Base-by-base conservation (phyloP, 768 basidiomycete genomes). In the Leucocoprinus leucothites region DNA sequence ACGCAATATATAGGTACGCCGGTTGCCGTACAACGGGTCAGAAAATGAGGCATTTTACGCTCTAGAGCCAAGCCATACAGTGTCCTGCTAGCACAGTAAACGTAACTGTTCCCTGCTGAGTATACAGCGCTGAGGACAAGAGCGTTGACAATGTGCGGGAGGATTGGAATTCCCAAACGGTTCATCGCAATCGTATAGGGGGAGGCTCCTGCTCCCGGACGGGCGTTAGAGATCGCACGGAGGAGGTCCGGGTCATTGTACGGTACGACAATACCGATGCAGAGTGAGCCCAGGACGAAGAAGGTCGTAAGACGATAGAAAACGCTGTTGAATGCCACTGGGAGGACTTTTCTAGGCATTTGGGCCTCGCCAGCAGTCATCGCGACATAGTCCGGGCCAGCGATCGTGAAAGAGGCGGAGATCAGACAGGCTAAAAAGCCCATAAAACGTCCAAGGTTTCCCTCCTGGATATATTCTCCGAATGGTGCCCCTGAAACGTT, bases 101-200 rank as follows among this genome's bases (percentile, higher is more conserved):
- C 71, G 69, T 81, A 86, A 36, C 83, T 82, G 58, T 88, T 89
- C 43, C 84, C 85, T 18, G 87, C 86, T 38, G 86, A 88, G 68
- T 87, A 89, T 1, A 86, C 80, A 26, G 81, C 73, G 1, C 87
- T 80, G 58, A 92, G 73, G 58, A 92, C 70, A 45, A 81, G 69
- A 2, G 82, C 89, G 65, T 92, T 94, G 57, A 92, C 78, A 64
- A 93, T 82, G 47, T 82, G 81, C 5, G 84, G 84, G 9, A 89
- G 70, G 4, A 79, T 76, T 52, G 79, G 82, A 61, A 93, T 88
- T 5, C 84, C 76, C 38, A 90, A 75, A 38, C 79, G 76, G 52
- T 73, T 71, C 77, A 94, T 90, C 14, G 90, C 91, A 57, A 94
- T 87, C 42, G 94, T 91, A 71, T 92, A 95, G 0, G 92, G 91